Evolutionary conservation across 1,284 basidiomycete species (phyloP).

Genomic region (Agaricales sp.): DNA sequence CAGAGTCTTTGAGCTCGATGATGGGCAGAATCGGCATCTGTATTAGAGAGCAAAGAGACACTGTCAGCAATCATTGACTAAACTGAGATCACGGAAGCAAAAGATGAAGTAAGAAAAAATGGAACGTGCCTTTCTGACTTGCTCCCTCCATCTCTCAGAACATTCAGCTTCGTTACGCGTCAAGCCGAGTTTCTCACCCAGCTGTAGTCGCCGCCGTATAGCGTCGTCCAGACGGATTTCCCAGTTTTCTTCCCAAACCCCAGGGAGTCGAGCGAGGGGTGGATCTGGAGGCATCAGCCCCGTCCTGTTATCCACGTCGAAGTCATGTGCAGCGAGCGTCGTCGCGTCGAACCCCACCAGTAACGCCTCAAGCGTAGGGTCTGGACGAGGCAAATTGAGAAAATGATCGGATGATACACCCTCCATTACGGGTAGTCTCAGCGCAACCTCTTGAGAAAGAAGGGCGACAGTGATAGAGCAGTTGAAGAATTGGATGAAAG

Average conservation of each 20-base stretch:
- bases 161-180: slow-evolving; percentile 30
- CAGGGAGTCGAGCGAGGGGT: slow-evolving; percentile 55
- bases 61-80: slow-evolving; percentile 3
- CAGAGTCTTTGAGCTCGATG: slow-evolving; percentile 39
- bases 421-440: too few relatives aligned
- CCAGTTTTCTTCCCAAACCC: slow-evolving; percentile 58
- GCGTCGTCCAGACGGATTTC: slow-evolving; percentile 51
- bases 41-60: too few relatives aligned
- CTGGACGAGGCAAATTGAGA: slow-evolving; percentile 52
- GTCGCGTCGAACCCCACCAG: slow-evolving; percentile 57
- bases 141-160: slow-evolving; percentile 53
- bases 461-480: too few relatives aligned
- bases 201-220: slow-evolving; percentile 36
- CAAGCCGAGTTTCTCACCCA: slow-evolving; percentile 39
- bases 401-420: too few relatives aligned
- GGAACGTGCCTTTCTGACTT: slow-evolving; percentile 45
- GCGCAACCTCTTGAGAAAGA: too few relatives aligned
- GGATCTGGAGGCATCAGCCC: slow-evolving; percentile 87
- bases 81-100: slow-evolving; percentile 1
- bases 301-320: slow-evolving; percentile 86
- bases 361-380: slow-evolving; percentile 25
- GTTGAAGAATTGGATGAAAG: too few relatives aligned
- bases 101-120: slow-evolving; percentile 2
- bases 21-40: slow-evolving; percentile 42
- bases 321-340: slow-evolving; percentile 87